Evolutionary conservation across 345 rosid species (phyloP).

Genomic region (Eucalyptus paniculata): DNA sequence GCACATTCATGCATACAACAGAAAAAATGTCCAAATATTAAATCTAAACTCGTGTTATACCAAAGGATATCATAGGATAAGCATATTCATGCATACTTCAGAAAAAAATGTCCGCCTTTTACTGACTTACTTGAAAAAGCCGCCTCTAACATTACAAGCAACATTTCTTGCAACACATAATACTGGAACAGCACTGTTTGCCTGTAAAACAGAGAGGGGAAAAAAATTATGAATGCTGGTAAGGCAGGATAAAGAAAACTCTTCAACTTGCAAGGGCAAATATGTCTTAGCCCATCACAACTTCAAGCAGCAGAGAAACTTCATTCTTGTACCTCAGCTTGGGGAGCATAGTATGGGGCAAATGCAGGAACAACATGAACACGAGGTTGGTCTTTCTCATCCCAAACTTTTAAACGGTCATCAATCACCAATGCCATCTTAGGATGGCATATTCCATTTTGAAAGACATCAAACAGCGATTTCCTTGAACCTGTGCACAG

Average conservation of each 20-base stretch:
- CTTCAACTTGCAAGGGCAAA: neutral
- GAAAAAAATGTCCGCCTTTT: neutral
- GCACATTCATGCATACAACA: neutral
- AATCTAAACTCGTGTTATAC: neutral
- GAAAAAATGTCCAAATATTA: neutral
- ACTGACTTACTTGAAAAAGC: constrained; percentile 78
- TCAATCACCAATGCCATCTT: constrained; percentile 96
- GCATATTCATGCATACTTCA: neutral
- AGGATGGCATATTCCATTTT: constrained; percentile 84
- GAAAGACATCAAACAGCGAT: constrained; percentile 84
- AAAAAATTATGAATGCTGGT: neutral
- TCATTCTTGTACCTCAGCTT: constrained; percentile 72
- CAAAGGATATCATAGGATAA: neutral
- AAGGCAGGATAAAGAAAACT: neutral
- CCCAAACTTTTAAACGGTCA: constrained; percentile 98
- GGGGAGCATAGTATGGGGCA: constrained; percentile 95
- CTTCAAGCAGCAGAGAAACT: neutral
- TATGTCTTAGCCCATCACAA: neutral
- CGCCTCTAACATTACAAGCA: constrained; percentile 95
- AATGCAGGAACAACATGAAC: constrained; percentile 99
- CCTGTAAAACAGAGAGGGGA: constrained; percentile 27
- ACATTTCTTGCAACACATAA: constrained; percentile 90
- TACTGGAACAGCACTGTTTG: constrained; percentile 67
- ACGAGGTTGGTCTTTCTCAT: constrained; percentile 92
- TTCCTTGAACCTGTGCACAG: constrained; percentile 51